A percentile compares a stretch with the other conserved stretches of the same genome.
These are phyloP conservation scores for Sonneratia alba DNA, from an alignment of 345 rosid genomes.

Conservation along the genomic window DNA sequence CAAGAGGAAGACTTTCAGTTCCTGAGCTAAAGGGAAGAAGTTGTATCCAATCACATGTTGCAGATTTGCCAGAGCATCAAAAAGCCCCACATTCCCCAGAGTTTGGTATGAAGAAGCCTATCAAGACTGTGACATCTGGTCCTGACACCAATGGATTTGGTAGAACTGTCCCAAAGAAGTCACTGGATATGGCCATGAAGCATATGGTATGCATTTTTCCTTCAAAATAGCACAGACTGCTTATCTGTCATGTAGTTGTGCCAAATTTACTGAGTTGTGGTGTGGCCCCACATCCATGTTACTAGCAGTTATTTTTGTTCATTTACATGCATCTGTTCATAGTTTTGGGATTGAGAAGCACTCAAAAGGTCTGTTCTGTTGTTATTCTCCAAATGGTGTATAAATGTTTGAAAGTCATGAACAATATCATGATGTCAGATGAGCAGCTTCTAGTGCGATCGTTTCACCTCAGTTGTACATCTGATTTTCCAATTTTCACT, in stretches of 20 bases:
- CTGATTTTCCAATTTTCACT: background rate
- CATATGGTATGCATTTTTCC: slow-evolving; percentile 63
- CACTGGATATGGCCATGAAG: slow-evolving; percentile 84
- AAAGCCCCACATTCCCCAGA: slow-evolving; percentile 47
- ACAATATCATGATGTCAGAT: background rate
- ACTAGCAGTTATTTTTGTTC: background rate
- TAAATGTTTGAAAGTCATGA: too few species aligned
- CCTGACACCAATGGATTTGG: slow-evolving; percentile 74
- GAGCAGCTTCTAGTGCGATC: background rate
- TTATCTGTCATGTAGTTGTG: too few species aligned
- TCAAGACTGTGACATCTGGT: slow-evolving; percentile 36
- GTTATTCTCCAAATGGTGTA: too few species aligned
- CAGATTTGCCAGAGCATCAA: slow-evolving; percentile 48
- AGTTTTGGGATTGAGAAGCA: background rate
- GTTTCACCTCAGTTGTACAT: background rate
- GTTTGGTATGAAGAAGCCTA: slow-evolving; percentile 46
- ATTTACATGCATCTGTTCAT: background rate
- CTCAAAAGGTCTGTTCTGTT: too few species aligned
- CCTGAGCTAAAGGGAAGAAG: slow-evolving; percentile 59
- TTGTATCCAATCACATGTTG: slow-evolving; percentile 30
- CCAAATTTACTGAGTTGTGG: too few species aligned
- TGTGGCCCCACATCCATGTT: background rate
- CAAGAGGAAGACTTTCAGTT: slow-evolving; percentile 69
- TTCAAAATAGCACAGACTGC: background rate
- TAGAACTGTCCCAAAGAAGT: slow-evolving; percentile 76